phyloP scores from a whole-genome alignment of 2,329 filamentous ascomycete species.

The Coniochaeta pulveracea region DNA sequence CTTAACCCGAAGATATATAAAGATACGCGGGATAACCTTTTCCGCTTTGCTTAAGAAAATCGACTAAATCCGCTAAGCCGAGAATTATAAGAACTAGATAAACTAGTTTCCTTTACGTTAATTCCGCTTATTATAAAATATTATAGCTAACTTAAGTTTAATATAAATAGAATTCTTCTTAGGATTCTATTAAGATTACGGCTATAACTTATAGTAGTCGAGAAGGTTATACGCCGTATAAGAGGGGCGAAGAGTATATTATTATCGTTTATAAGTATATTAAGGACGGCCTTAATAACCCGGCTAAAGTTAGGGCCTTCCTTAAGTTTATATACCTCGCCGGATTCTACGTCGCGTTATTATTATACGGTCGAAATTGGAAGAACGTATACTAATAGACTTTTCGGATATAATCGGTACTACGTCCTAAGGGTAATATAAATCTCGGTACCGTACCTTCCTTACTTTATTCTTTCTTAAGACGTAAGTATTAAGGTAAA shows the following conservation, averaged over 20 bases:
- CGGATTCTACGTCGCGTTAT: background rate
- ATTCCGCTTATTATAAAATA: background rate
- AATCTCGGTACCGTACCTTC: constrained; percentile 1
- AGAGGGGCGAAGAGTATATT: background rate
- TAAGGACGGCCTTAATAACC: constrained; percentile 1
- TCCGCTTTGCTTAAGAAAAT: constrained; percentile 1
- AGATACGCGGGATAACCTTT: background rate
- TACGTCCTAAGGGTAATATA: background rate
- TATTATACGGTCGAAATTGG: background rate
- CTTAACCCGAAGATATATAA: background rate
- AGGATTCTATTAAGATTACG: background rate
- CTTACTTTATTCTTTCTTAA: background rate
- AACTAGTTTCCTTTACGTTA: background rate
- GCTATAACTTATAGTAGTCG: background rate
- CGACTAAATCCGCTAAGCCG: constrained; percentile 1
- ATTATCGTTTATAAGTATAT: constrained; percentile 1
- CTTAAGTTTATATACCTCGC: constrained; percentile 1
- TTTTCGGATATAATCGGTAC: background rate
- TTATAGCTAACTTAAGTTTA: constrained; percentile 1
- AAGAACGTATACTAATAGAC: background rate
- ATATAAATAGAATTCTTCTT: background rate
- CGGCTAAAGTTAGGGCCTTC: background rate
- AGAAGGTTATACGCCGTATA: background rate
- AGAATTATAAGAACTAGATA: constrained; percentile 1
- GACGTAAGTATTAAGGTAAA: constrained; percentile 1